Percentiles rank a stretch among this genome's conserved stretches.
These are phyloP conservation scores for Podospora australis DNA, from an alignment of 495 filamentous ascomycete genomes.

Conservation along the genomic window DNA sequence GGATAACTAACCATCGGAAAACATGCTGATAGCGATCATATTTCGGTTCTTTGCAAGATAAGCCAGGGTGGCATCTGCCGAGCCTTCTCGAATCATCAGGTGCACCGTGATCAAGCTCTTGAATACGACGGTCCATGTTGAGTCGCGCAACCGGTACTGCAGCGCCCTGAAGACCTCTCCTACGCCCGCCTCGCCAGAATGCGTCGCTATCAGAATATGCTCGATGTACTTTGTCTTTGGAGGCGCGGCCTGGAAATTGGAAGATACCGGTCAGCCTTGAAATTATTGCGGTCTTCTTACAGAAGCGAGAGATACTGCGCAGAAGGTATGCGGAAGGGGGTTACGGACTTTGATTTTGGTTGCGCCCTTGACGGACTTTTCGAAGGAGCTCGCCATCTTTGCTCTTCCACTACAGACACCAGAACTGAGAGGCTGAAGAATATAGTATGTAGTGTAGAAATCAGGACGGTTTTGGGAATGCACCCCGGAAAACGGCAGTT, in stretches of 20 bases:
- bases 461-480: no score
- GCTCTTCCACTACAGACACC: no score
- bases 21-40: constrained; percentile 79
- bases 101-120: constrained; percentile 94
- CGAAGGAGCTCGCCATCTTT: constrained; percentile 73
- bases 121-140: constrained; percentile 96
- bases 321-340: neutral
- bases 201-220: constrained; percentile 91
- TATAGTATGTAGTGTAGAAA: no score
- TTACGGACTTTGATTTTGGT: constrained; percentile 82
- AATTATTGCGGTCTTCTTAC: neutral
- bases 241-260: constrained; percentile 75
- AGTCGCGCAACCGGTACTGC: constrained; percentile 81
- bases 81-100: constrained; percentile 94
- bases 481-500: neutral
- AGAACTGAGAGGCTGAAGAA: neutral
- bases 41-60: constrained; percentile 80
- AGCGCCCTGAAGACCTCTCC: constrained; percentile 92
- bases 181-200: constrained; percentile 90
- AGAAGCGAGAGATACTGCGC: no score
- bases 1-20: constrained; percentile 73
- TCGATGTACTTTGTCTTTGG: constrained; percentile 99
- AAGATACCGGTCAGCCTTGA: constrained; percentile 9
- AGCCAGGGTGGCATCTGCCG: constrained; percentile 77
- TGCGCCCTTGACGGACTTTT: constrained; percentile 90